Percentiles rank a stretch among this genome's conserved stretches.
Evolutionary conservation across 1,139 yeast species (phyloP).

Genomic region (Yamadazyma atmosphaerica): DNA sequence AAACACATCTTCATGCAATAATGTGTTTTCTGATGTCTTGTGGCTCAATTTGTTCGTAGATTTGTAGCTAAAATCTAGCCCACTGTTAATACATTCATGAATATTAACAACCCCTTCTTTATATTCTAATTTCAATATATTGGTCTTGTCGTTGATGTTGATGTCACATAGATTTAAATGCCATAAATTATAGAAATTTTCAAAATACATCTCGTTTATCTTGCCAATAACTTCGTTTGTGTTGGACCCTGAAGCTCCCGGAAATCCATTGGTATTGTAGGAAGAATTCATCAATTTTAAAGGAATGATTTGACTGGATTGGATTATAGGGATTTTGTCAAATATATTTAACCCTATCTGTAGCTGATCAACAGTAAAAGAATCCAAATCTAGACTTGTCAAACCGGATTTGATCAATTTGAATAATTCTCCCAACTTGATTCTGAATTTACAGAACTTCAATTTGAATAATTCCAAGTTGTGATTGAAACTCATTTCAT

Average conservation of each 20-base stretch:
- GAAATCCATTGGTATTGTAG: not conserved
- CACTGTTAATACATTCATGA: slow-evolving; percentile 33
- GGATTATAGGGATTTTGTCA: slow-evolving; percentile 63
- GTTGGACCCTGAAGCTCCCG: slow-evolving; percentile 4
- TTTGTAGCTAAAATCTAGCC: slow-evolving; percentile 35
- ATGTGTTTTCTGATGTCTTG: slow-evolving; percentile 3
- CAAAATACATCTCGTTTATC: slow-evolving; percentile 56
- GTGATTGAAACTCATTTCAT: slow-evolving; percentile 65
- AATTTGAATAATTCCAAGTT: slow-evolving; percentile 61
- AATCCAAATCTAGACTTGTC: slow-evolving; percentile 22
- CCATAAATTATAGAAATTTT: slow-evolving; percentile 74
- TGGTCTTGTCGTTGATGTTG: slow-evolving; percentile 20
- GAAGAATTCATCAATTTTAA: slow-evolving; percentile 26
- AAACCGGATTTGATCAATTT: slow-evolving; percentile 56
- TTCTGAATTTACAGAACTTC: slow-evolving; percentile 61
- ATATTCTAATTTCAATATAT: slow-evolving; percentile 29
- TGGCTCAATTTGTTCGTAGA: not conserved
- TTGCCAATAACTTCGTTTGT: slow-evolving; percentile 27
- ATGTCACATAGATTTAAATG: slow-evolving; percentile 71
- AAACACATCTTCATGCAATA: not conserved
- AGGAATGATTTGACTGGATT: slow-evolving; percentile 46
- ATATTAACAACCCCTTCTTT: slow-evolving; percentile 23
- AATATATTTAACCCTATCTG: slow-evolving; percentile 61
- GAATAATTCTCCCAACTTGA: slow-evolving; percentile 67
- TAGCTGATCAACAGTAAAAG: slow-evolving; percentile 25